Base-by-base conservation (phyloP, 2,329 filamentous ascomycete species). In the Simplicillium sp. region DNA sequence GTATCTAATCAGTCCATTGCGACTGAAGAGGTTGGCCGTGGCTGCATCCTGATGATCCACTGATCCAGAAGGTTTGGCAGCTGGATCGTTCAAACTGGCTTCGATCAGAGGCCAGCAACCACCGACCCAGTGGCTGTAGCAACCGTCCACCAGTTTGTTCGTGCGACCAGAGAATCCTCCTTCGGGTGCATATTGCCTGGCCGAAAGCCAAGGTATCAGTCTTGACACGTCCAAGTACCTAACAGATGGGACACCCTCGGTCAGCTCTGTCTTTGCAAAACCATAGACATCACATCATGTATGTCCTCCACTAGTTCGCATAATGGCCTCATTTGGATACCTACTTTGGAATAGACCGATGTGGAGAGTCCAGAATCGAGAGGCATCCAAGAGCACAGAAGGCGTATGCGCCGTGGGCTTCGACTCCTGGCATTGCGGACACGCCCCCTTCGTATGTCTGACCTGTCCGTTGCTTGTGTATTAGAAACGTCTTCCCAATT, bases 81-180 rank as follows among this genome's bases (percentile, higher is more conserved):
- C 62, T 41, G 69, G 67, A 20, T 74, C 76, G 49, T 75, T 73
- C 43, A 92, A 65, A 41, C 82, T 82, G 43, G 87, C 86, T 66
- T 96, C 84, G 50, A 97, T 71, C 48, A 98, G 65, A 36, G 90
- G 83, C 87, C 89, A 98, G 66, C 89, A 97, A 41, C 84, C 85
- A 41, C 92, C 92, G 29, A 95, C 84, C 92, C 92, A 98, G 63
- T 96, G 90, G 58, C 87, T 94, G 67, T 98, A 98, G 66, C 92
- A 98, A 36, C 90, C 92, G 61, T 98, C 92, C 28, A 97, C 92
- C 28, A 98, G 74, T 66, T 98, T 98, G 71, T 97, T 97, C 20
- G 90, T 95, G 51, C 92, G 83, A 46, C 92, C 92, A 33, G 87
- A 84, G 56, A 95, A 89, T 29, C 92, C 92, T 48, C 89, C 89